Evolutionary conservation across 2,329 filamentous ascomycete genomes (phyloP), one percentile per base, ranked within the genome.

Genomic region (Alternaria burnsii): DNA sequence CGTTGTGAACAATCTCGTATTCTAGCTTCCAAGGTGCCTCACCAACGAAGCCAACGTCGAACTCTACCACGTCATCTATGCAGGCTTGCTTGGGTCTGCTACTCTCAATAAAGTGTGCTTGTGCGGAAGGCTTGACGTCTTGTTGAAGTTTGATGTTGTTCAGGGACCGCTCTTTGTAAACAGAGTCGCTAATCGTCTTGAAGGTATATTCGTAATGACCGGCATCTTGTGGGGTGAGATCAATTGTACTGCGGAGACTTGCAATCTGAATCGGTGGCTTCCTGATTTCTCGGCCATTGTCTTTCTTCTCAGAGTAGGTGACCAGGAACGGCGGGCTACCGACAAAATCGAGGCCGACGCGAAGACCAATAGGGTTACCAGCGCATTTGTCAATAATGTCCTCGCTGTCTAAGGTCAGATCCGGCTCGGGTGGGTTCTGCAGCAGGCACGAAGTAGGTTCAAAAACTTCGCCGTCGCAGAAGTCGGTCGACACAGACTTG

Each of bases 331-430:
- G 94, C 46, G 96, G 94, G 0, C 93, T 97, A 62, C 95, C 95
- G 28, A 94, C 91, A 40, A 99, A 84, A 75, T 98, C 93, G 51
- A 99, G 82, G 72, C 95, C 91, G 42, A 99, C 92, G 11, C 91
- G 87, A 55, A 99, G 85, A 41, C 95, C 95, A 63, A 99, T 92
- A 0, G 95, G 93, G 73, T 93, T 97, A 48, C 94, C 93, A 36
- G 94, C 94, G 76, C 95, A 99, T 76, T 96, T 97, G 78, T 99
- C 95, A 53, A 92, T 91, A 43, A 99, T 93, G 63, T 93, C 90
- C 69, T 97, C 91, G 7, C 88, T 85, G 32, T 86, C 86, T 51
- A 99, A 82, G 5, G 87, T 84, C 59, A 99, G 78, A 56, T 90
- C 88, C 10, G 95, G 95, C 79, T 97, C 90, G 0, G 95, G 89